These are phyloP conservation scores for Pseudohyphozyma bogoriensis DNA, from an alignment of 768 basidiomycete genomes.

Conservation along the genomic window DNA sequence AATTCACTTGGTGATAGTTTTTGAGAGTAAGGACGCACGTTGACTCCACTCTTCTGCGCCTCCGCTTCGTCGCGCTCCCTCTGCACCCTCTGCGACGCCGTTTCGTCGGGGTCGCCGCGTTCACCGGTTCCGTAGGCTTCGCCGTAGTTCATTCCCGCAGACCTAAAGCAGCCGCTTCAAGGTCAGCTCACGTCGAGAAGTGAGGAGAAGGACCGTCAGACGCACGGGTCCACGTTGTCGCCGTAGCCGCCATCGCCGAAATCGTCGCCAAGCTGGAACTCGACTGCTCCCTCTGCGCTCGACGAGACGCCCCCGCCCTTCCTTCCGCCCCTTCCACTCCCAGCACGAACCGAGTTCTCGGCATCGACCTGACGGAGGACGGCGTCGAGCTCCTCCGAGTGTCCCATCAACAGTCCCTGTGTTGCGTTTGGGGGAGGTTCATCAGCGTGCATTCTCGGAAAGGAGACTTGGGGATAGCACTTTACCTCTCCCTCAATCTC, in stretches of 20 bases:
- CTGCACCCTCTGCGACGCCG: no score
- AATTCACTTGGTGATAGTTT: no score
- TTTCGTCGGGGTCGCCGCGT: no score
- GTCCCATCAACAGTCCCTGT: conserved; percentile 21
- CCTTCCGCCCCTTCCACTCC: not conserved
- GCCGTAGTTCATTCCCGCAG: conserved; percentile 1
- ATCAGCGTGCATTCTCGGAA: no score
- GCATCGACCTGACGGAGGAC: not conserved
- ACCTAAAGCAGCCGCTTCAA: not conserved
- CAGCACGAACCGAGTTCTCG: not conserved
- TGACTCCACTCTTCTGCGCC: not conserved
- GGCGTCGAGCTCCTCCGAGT: conserved; percentile 15
- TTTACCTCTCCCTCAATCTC: not conserved
- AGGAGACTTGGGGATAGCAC: no score
- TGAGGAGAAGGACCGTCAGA: no score
- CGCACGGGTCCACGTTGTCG: conserved; percentile 10
- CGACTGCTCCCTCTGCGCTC: not conserved
- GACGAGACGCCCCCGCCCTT: not conserved
- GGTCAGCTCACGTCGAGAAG: not conserved
- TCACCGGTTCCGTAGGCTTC: no score
- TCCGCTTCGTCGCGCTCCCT: no score
- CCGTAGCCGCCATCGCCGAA: no score
- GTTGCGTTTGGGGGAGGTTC: no score
- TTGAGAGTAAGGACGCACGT: conserved; percentile 7
- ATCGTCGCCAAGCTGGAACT: not conserved